phyloP scores from a whole-genome alignment of 2,329 filamentous ascomycete species.

The Nothophaeocryptopus gaeumannii region DNA sequence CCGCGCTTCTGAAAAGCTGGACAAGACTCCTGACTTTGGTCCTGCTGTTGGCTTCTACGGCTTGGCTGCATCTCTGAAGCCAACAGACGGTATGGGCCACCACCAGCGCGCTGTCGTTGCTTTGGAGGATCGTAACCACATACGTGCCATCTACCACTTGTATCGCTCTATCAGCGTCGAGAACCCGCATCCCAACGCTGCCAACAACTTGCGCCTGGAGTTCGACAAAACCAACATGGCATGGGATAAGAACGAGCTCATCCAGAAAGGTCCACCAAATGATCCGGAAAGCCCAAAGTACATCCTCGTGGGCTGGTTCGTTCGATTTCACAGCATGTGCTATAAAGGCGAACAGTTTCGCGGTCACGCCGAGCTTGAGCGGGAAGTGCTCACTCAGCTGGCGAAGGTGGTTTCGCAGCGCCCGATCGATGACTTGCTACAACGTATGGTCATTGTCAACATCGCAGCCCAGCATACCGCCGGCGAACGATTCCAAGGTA shows the following conservation, averaged over 20 bases:
- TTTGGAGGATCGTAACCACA: constrained; percentile 71
- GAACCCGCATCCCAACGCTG: constrained; percentile 71
- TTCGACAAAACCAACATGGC: constrained; percentile 64
- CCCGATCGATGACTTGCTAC: constrained; percentile 61
- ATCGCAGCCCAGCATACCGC: constrained; percentile 79
- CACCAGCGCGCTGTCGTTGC: constrained; percentile 90
- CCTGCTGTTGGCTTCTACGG: constrained; percentile 80
- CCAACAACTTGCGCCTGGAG: constrained; percentile 73
- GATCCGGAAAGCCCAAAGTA: constrained; percentile 56
- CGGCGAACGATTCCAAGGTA: constrained; percentile 58
- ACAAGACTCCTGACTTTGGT: constrained; percentile 72
- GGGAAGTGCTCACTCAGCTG: constrained; percentile 77
- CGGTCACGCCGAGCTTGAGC: constrained; percentile 76
- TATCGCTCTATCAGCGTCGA: constrained; percentile 76
- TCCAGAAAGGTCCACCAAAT: constrained; percentile 39
- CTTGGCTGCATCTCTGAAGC: constrained; percentile 74
- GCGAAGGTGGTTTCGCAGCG: constrained; percentile 69
- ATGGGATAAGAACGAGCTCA: constrained; percentile 56
- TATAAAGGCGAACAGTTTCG: constrained; percentile 73
- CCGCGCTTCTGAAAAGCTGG: constrained; percentile 68
- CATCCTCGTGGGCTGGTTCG: constrained; percentile 75
- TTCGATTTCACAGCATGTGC: constrained; percentile 80
- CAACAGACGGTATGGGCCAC: constrained; percentile 75
- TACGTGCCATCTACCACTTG: constrained; percentile 84
- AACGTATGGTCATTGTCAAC: constrained; percentile 81